Base-by-base conservation (phyloP, 257 asterid species). In the Salvia miltiorrhiza region DNA sequence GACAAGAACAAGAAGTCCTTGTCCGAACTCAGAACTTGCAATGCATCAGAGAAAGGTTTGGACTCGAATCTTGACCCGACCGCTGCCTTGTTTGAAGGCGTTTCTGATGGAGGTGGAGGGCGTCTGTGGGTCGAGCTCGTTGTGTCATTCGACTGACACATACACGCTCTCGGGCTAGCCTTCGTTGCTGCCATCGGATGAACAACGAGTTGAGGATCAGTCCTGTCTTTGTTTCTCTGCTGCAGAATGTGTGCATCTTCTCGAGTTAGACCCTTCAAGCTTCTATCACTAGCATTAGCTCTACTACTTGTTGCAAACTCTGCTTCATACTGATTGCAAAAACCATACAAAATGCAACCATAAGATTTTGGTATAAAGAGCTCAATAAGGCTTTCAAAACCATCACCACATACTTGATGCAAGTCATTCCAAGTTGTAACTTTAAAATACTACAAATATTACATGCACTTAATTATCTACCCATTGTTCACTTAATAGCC, bases 21-120 rank as follows among this genome's bases (percentile, higher is more conserved):
- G 67, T 80, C 82, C 10, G 83, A 52, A 44, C 52, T 78, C 82
- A 90, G 41, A 65, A 80, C 69, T 65, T 84, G 84, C 70, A 87
- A 62, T 23, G 91, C 90, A 72, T 76, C 78, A 5, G 91, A 76
- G 85, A 87, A 84, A 10, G 83, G 84, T 30, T 66, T 78, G 33
- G 79, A 58, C 41, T 77, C 77, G 16, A 62, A 63, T 73, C 55
- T 44, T 14, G 47, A n/a, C 14, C 65, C 83, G 9, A 9, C 13
- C 3, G 10, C 2, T 37, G 43, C 21, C n/a, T 10, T 2, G 0
- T 44, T 14, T 44, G 50, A 44, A 0, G n/a, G 2, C 44, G 3
- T 30, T 30, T 44, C n/a, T n/a, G n/a, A n/a, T n/a, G n/a, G n/a
- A n/a, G n/a, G n/a, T n/a, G 77, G 64, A 24, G 73, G 17, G 59